Conservation (phyloP, 164 flowering plant genomes). For the Warburgia ugandensis region DNA sequence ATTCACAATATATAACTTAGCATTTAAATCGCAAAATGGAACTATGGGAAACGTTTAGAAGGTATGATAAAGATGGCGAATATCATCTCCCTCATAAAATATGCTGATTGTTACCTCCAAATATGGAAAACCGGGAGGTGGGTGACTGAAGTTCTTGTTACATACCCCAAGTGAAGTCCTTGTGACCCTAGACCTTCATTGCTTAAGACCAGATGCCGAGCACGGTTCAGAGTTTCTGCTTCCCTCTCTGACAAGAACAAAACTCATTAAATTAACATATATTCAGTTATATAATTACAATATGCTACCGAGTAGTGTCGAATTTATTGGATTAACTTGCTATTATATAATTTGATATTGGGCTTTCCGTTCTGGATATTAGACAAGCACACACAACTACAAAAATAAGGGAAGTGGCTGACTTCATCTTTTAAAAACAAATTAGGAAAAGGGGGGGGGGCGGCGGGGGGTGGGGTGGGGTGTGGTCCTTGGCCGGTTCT, state of each 20-base stretch:
- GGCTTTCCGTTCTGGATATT: background rate
- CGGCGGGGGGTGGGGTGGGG: too few relatives aligned
- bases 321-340: background rate
- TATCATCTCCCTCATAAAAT: background rate
- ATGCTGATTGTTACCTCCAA: background rate
- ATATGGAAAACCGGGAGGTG: too few relatives aligned
- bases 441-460: too few relatives aligned
- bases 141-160: too few relatives aligned
- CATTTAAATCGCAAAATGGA: background rate
- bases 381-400: background rate
- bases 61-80: background rate
- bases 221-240: slow-evolving; percentile 77
- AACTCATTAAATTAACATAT: background rate
- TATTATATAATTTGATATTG: background rate
- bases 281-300: background rate
- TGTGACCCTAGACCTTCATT: slow-evolving; percentile 42
- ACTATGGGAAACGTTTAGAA: background rate
- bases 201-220: slow-evolving; percentile 81
- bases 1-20: too few relatives aligned
- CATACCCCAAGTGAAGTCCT: slow-evolving; percentile 45
- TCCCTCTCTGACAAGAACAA: slow-evolving; percentile 56
- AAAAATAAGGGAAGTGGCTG: background rate
- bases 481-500: too few relatives aligned
- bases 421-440: too few relatives aligned
- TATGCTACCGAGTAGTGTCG: background rate